Evolutionary conservation across 75 land plant genomes (phyloP).

Genomic region (Picea sitchensis): DNA sequence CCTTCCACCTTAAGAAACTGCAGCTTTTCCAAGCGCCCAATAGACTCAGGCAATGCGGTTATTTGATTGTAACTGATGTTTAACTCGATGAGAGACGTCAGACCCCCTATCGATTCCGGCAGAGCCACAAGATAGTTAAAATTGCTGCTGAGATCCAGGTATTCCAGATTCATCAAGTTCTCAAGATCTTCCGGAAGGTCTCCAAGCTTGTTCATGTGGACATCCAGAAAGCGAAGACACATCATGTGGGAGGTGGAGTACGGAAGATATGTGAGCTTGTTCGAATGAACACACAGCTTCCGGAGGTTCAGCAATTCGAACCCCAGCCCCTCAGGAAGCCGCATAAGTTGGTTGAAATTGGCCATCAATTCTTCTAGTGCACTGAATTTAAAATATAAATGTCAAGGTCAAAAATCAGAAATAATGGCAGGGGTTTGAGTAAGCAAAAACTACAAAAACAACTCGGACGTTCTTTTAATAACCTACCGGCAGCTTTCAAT

Average conservation of each 20-base stretch:
- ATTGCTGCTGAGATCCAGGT: slow-evolving; percentile 71
- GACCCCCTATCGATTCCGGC: slow-evolving; percentile 69
- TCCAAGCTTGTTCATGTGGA: slow-evolving; percentile 72
- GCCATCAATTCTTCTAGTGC: slow-evolving; percentile 5
- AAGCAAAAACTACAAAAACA: too few relatives aligned
- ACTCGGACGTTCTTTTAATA: too few relatives aligned
- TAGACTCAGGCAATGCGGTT: slow-evolving; percentile 46
- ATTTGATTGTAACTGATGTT: slow-evolving; percentile 69
- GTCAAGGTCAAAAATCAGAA: too few relatives aligned
- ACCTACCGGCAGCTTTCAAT: too few relatives aligned
- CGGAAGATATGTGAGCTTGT: slow-evolving; percentile 71
- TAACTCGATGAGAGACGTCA: slow-evolving; percentile 41
- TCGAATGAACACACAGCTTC: slow-evolving; percentile 70
- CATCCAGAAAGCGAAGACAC: slow-evolving; percentile 55
- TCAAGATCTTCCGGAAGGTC: slow-evolving; percentile 67
- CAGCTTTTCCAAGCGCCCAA: slow-evolving; percentile 65
- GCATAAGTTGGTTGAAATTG: slow-evolving; percentile 11
- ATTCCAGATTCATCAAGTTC: slow-evolving; percentile 58
- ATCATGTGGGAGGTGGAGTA: slow-evolving; percentile 61
- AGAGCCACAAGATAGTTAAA: slow-evolving; percentile 47
- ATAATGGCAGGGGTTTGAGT: not conserved
- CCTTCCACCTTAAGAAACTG: slow-evolving; percentile 61
- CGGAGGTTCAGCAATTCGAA: slow-evolving; percentile 26
- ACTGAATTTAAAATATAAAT: too few relatives aligned
- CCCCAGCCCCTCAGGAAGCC: too few relatives aligned